A percentile compares a stretch with the other conserved stretches of the same genome.
Evolutionary conservation across 2,329 filamentous ascomycete genomes (phyloP).

Genomic region (Fusarium nygamai): DNA sequence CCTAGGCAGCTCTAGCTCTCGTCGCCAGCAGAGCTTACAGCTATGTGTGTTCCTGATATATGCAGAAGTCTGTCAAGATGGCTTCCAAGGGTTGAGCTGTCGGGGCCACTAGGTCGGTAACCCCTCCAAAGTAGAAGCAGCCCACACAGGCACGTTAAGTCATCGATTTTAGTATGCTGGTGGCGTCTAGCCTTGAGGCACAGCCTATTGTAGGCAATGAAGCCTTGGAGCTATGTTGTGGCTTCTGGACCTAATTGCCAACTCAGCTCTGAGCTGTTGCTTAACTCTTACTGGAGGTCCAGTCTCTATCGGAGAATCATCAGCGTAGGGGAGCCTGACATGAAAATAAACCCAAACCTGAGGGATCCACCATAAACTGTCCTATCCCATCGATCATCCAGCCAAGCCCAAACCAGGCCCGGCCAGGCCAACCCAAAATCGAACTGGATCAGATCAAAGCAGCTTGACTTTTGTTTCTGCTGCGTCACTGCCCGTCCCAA

Average conservation of each 20-base stretch:
- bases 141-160: slow-evolving; percentile 4
- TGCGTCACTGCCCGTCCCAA: slow-evolving; percentile 38
- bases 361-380: slow-evolving; percentile 36
- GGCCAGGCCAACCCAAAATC: slow-evolving; percentile 28
- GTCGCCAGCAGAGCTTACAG: not conserved
- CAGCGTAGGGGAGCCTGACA: slow-evolving; percentile 13
- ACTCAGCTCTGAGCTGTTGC: slow-evolving; percentile 7
- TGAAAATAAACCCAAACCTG: slow-evolving; percentile 14
- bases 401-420: slow-evolving; percentile 14
- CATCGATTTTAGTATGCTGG: slow-evolving; percentile 19
- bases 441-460: slow-evolving; percentile 38
- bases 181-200: slow-evolving; percentile 7
- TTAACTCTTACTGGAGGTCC: slow-evolving; percentile 1
- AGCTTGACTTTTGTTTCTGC: slow-evolving; percentile 34
- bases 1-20: not conserved
- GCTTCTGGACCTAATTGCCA: not conserved
- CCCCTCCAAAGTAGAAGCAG: not conserved
- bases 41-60: not conserved
- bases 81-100: not conserved
- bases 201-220: not conserved
- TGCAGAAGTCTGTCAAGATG: not conserved
- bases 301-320: not conserved
- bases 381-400: slow-evolving; percentile 26
- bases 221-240: slow-evolving; percentile 13
- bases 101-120: not conserved